Percentiles rank a stretch among this genome's conserved stretches.
phyloP scores from a whole-genome alignment of 2,329 filamentous ascomycete genomes.

The Orbilia oligospora region DNA sequence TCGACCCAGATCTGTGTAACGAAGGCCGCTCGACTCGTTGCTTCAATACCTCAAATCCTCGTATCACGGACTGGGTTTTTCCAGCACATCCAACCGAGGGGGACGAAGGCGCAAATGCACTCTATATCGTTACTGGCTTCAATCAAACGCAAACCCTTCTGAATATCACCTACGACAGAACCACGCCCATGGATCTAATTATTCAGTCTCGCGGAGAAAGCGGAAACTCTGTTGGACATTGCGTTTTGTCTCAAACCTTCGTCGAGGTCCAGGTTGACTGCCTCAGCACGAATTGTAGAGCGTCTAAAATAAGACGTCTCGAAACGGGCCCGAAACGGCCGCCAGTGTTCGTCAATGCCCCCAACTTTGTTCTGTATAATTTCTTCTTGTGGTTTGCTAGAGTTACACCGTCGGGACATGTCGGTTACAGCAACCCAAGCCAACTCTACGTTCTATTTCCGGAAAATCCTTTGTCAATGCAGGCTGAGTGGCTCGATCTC shows the following conservation, averaged over 20 bases:
- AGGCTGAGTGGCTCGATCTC: conserved; percentile 34
- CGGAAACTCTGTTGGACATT: conserved; percentile 29
- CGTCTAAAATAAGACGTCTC: conserved; percentile 39
- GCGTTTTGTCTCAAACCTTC: conserved; percentile 46
- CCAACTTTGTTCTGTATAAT: conserved; percentile 18
- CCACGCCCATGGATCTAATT: conserved; percentile 42
- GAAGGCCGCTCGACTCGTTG: conserved; percentile 33
- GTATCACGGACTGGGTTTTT: conserved; percentile 33
- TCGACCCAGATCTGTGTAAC: conserved; percentile 22
- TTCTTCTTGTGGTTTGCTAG: conserved; percentile 47
- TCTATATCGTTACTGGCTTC: conserved; percentile 36
- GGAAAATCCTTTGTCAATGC: conserved; percentile 41
- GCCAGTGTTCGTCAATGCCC: conserved; percentile 38
- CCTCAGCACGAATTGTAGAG: conserved; percentile 35
- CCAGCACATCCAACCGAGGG: conserved; percentile 21
- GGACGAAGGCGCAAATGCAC: conserved; percentile 22
- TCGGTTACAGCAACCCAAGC: conserved; percentile 47
- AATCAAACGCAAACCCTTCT: conserved; percentile 38
- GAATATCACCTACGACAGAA: conserved; percentile 38
- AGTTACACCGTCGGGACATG: conserved; percentile 44
- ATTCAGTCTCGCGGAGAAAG: conserved; percentile 34
- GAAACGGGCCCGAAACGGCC: conserved; percentile 39
- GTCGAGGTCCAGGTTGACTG: conserved; percentile 41
- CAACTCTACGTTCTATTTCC: conserved; percentile 51
- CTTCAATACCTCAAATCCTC: conserved; percentile 38